These are phyloP conservation scores for Chytriomyces sp. DNA, from an alignment of 192 early-diverging fungal species.

Conservation along the genomic window DNA sequence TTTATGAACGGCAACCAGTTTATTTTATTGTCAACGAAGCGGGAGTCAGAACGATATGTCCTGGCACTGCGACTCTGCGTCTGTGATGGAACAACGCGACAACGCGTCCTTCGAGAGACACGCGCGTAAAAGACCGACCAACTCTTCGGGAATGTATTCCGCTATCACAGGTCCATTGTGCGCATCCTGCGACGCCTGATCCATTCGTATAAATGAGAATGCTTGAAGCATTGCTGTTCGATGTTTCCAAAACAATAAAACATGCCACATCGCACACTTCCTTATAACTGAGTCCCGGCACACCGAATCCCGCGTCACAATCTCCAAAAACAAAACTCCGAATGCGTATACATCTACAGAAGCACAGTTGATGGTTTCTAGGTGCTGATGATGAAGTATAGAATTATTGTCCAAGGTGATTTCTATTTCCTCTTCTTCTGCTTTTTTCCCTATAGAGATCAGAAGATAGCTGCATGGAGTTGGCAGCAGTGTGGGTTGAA, in stretches of 20 bases:
- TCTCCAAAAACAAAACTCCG: constrained; percentile 27
- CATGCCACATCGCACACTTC: background rate
- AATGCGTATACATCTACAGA: constrained; percentile 24
- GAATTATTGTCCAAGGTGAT: too few relatives aligned
- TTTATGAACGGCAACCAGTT: too few relatives aligned
- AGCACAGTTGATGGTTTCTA: background rate
- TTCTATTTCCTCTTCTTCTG: too few relatives aligned
- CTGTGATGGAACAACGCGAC: constrained; percentile 12
- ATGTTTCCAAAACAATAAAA: background rate
- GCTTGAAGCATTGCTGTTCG: background rate
- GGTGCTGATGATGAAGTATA: too few relatives aligned
- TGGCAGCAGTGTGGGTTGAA: too few relatives aligned
- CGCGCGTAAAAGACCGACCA: constrained; percentile 43
- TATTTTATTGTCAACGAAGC: too few relatives aligned
- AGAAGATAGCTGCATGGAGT: too few relatives aligned
- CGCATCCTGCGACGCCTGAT: background rate
- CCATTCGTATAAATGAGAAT: background rate
- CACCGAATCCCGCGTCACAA: constrained; percentile 8
- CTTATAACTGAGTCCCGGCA: background rate
- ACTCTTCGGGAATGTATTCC: constrained; percentile 29
- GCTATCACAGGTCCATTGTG: background rate
- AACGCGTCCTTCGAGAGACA: constrained; percentile 34
- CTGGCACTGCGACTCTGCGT: too few relatives aligned
- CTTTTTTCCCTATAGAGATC: too few relatives aligned
- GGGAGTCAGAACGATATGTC: too few relatives aligned